phyloP scores from a whole-genome alignment of 371 early-diverging fungal species.

The Apophysomyces sp. region DNA sequence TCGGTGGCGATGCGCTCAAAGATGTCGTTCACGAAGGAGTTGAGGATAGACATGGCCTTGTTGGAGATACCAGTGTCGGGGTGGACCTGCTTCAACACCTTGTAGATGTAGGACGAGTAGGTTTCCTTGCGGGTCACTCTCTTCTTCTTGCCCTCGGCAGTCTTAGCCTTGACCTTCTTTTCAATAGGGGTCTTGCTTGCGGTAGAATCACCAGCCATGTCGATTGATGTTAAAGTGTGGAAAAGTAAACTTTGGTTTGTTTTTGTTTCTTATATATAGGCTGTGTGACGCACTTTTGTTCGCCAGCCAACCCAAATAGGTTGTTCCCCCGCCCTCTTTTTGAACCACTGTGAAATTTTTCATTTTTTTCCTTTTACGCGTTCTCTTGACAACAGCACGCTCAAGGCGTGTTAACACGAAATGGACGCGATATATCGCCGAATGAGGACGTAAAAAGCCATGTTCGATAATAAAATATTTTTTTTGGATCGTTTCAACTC shows the following conservation, averaged over 20 bases:
- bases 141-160: slow-evolving; percentile 54
- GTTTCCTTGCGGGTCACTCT: slow-evolving; percentile 81
- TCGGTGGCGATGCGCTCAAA: slow-evolving; percentile 92
- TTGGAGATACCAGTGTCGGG: slow-evolving; percentile 98
- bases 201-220: slow-evolving; percentile 3
- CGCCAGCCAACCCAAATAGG: not conserved
- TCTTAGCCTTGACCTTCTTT: slow-evolving; percentile 29
- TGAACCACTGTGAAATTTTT: not conserved
- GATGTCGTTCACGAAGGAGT: slow-evolving; percentile 98
- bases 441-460: not conserved
- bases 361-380: not conserved
- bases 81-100: slow-evolving; percentile 97
- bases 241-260: not conserved
- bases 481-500: not conserved
- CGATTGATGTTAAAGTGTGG: slow-evolving; percentile 1
- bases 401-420: not conserved
- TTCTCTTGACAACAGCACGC: not conserved
- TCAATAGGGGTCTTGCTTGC: not conserved
- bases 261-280: slow-evolving; percentile 2
- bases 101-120: slow-evolving; percentile 95
- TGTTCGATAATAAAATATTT: not conserved
- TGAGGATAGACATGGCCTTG: slow-evolving; percentile 98
- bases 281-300: not conserved
- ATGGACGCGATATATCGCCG: not conserved
- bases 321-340: not conserved